Conservation (phyloP, 2,329 filamentous ascomycete species). For the Harringtonia lauricola region DNA sequence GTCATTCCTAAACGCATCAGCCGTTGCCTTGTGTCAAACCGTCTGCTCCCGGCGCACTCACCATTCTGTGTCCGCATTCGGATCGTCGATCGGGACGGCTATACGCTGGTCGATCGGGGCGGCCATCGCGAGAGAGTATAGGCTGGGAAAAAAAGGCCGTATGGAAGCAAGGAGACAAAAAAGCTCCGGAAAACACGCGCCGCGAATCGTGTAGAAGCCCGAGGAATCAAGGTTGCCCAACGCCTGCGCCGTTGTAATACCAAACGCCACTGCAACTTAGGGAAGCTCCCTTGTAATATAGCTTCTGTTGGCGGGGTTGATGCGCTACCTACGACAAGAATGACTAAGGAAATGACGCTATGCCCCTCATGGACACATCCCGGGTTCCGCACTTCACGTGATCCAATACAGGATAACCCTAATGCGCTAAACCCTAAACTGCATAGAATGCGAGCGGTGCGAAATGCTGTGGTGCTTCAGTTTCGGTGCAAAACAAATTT, state of each 20-base stretch:
- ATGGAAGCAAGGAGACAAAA: too few relatives aligned
- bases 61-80: conserved; percentile 98
- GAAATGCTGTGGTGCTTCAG: conserved; percentile 10
- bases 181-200: too few relatives aligned
- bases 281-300: too few relatives aligned
- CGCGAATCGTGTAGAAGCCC: neutral
- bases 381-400: conserved; percentile 4
- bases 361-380: conserved; percentile 1
- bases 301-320: too few relatives aligned
- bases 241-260: neutral
- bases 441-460: conserved; percentile 1
- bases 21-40: neutral
- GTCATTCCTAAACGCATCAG: conserved; percentile 64
- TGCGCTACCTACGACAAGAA: too few relatives aligned
- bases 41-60: too few relatives aligned
- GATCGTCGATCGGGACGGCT: conserved; percentile 81
- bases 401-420: conserved; percentile 6
- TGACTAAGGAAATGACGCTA: conserved; percentile 1
- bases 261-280: too few relatives aligned
- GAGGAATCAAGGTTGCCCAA: conserved; percentile 1
- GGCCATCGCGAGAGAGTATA: conserved; percentile 33
- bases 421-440: conserved; percentile 8
- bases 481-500: conserved; percentile 5
- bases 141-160: too few relatives aligned
- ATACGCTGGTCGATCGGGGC: conserved; percentile 53